Conservation (phyloP, 257 asterid species). For the Solanum tacnaense region DNA sequence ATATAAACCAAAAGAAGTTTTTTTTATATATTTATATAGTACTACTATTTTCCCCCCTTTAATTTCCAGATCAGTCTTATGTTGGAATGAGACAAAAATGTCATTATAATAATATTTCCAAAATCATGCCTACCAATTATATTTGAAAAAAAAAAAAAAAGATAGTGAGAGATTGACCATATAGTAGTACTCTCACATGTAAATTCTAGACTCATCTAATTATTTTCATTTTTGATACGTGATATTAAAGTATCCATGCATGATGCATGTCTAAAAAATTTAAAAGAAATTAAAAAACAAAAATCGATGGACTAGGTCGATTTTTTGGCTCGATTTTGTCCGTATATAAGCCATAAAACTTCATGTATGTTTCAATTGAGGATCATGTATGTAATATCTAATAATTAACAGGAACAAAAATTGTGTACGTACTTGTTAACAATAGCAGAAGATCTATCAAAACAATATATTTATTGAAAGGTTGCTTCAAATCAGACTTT, state of each 20-base stretch:
- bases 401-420: accelerated
- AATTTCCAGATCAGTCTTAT: background rate
- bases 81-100: background rate
- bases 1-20: background rate
- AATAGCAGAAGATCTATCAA: no score
- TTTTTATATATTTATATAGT: background rate
- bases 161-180: background rate
- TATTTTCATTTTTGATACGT: background rate
- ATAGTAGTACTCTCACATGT: background rate
- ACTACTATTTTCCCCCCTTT: background rate
- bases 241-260: background rate
- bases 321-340: background rate
- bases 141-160: background rate
- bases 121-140: background rate
- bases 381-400: no score
- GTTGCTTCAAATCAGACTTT: no score
- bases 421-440: no score
- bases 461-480: no score
- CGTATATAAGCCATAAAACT: no score
- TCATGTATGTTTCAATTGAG: background rate
- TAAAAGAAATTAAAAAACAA: no score
- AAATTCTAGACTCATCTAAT: background rate
- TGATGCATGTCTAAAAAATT: background rate
- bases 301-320: background rate
- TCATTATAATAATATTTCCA: background rate